Percentiles rank a stretch among this genome's conserved stretches.
Conservation (phyloP, 306 rosid genomes). For the Glycyrrhiza uralensis region DNA sequence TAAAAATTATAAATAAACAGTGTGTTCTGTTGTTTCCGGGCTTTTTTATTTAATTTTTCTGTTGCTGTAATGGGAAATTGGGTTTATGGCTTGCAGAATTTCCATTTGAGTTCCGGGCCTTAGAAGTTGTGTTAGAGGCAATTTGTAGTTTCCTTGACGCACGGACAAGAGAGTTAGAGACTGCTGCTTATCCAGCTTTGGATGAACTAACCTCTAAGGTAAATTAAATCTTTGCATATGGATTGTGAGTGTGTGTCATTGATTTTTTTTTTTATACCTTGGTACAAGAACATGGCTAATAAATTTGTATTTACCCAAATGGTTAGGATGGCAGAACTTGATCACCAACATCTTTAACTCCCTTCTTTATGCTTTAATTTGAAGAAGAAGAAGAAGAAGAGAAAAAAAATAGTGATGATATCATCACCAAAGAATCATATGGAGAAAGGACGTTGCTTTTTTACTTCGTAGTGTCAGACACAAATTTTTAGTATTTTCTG, state of each 20-base stretch:
- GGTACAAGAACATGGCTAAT: neutral
- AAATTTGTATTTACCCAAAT: neutral
- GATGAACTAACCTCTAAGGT: conserved; percentile 83
- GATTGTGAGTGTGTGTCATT: neutral
- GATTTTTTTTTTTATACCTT: neutral
- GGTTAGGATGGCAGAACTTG: neutral
- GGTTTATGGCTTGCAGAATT: conserved; percentile 42
- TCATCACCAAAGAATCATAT: neutral
- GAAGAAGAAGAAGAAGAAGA: too few species aligned
- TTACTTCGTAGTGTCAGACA: too few species aligned
- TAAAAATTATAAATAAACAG: too few species aligned
- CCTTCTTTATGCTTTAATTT: neutral
- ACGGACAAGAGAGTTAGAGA: conserved; percentile 60
- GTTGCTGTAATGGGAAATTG: conserved; percentile 11
- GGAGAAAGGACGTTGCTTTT: too few species aligned
- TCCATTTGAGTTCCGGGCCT: conserved; percentile 78
- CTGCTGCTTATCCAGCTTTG: conserved; percentile 71
- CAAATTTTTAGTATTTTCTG: too few species aligned
- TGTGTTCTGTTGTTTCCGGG: neutral
- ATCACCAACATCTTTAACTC: neutral
- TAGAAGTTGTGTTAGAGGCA: conserved; percentile 69
- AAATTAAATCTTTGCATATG: neutral
- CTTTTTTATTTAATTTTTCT: neutral
- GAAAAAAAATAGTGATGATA: neutral
- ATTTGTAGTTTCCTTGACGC: conserved; percentile 78